Conservation (phyloP, 768 basidiomycete species). For the Flagelloscypha sp. region DNA sequence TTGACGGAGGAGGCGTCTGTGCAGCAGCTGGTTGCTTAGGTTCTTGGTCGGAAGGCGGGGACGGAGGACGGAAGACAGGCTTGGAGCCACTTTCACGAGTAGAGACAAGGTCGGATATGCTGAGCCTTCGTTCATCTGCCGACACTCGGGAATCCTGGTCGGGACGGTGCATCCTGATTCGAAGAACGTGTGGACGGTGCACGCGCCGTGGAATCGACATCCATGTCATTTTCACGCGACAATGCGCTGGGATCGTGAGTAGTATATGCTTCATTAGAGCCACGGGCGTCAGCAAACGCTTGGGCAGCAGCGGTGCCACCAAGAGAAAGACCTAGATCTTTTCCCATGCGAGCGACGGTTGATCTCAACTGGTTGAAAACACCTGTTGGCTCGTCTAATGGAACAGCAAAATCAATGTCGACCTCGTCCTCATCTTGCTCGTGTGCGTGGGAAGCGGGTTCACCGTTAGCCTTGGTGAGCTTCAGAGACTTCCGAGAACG, state of each 20-base stretch:
- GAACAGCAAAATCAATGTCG: conserved; percentile 15
- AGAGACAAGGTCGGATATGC: conserved; percentile 54
- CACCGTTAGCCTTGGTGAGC: too few relatives aligned
- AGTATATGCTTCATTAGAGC: conserved; percentile 54
- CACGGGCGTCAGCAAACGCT: conserved; percentile 59
- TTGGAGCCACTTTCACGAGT: conserved; percentile 29
- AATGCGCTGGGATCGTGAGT: background rate
- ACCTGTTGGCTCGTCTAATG: conserved; percentile 28
- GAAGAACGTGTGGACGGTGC: background rate
- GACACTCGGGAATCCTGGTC: conserved; percentile 8
- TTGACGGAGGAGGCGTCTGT: conserved; percentile 18
- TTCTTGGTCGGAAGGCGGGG: conserved; percentile 14
- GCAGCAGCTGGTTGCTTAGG: conserved; percentile 13
- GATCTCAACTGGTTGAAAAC: conserved; percentile 63
- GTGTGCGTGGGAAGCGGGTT: conserved; percentile 17
- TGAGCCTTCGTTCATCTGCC: conserved; percentile 32
- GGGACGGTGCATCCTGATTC: background rate
- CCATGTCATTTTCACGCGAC: conserved; percentile 1
- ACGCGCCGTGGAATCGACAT: background rate
- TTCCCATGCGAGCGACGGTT: conserved; percentile 52
- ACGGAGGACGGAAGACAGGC: conserved; percentile 44
- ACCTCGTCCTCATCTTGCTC: conserved; percentile 17
- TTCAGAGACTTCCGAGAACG: too few relatives aligned
- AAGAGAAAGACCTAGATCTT: conserved; percentile 54
- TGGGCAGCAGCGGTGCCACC: conserved; percentile 45